These are phyloP conservation scores for Komagataella mondaviorum DNA, from an alignment of 805 yeast genomes.

Conservation along the genomic window DNA sequence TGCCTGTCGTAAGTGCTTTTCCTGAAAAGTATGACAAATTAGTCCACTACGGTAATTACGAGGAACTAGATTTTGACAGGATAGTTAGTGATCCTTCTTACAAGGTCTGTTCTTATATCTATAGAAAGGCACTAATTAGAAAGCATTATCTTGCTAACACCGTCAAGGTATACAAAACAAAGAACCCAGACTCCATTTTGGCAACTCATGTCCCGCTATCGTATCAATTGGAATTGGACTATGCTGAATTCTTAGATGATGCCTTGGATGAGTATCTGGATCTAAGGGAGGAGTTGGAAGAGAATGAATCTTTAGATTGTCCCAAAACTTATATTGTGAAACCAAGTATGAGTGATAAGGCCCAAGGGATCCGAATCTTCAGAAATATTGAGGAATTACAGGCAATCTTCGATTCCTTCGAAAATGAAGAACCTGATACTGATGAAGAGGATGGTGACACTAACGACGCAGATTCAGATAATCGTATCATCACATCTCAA, in stretches of 20 bases:
- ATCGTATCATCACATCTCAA: slow-evolving; percentile 74
- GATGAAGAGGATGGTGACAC: slow-evolving; percentile 31
- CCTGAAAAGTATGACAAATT: slow-evolving; percentile 15
- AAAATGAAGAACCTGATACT: slow-evolving; percentile 53
- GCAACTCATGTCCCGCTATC: slow-evolving; percentile 56
- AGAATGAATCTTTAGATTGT: slow-evolving; percentile 19
- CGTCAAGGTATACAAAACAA: slow-evolving; percentile 57
- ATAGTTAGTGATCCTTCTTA: slow-evolving; percentile 35
- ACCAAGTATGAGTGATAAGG: slow-evolving; percentile 96
- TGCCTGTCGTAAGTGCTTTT: neutral
- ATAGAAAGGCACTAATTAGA: slow-evolving; percentile 81
- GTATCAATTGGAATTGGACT: slow-evolving; percentile 76
- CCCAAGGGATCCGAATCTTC: slow-evolving; percentile 87
- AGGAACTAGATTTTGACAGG: slow-evolving; percentile 68
- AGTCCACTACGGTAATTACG: slow-evolving; percentile 84
- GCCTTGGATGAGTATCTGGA: slow-evolving; percentile 88
- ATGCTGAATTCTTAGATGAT: slow-evolving; percentile 93
- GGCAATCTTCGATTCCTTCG: slow-evolving; percentile 72
- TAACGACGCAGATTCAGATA: slow-evolving; percentile 21
- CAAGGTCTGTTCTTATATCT: slow-evolving; percentile 67
- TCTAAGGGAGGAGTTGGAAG: slow-evolving; percentile 61
- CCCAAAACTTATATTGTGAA: slow-evolving; percentile 72
- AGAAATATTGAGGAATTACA: slow-evolving; percentile 69
- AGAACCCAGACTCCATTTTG: slow-evolving; percentile 58
- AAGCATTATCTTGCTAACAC: slow-evolving; percentile 85